Percentiles rank a stretch among this genome's conserved stretches.
phyloP scores from a whole-genome alignment of 371 early-diverging fungal species.

The Capniomyces stellatus region DNA sequence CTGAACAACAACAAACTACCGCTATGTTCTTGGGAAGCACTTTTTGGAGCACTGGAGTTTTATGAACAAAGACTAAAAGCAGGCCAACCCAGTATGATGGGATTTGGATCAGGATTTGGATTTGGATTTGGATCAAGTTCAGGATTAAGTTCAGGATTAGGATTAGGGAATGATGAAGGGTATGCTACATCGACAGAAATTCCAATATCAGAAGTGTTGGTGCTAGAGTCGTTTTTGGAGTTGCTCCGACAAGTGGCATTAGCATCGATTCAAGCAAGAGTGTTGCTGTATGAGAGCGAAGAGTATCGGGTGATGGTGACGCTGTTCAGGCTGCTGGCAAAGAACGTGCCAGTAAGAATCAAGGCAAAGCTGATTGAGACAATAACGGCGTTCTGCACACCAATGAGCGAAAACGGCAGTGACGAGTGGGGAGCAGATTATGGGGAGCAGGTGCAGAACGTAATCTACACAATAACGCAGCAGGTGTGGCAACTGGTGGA shows the following conservation, averaged over 20 bases:
- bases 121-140: not conserved
- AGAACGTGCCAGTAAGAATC: slow-evolving; percentile 41
- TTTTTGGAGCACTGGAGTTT: slow-evolving; percentile 34
- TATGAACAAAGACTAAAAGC: slow-evolving; percentile 26
- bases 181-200: slow-evolving; percentile 23
- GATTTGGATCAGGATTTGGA: not conserved
- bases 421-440: not conserved
- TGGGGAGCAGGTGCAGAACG: not conserved
- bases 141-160: too few species aligned
- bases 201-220: slow-evolving; percentile 34
- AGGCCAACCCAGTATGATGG: slow-evolving; percentile 4
- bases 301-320: slow-evolving; percentile 35
- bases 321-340: slow-evolving; percentile 51
- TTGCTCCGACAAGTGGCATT: slow-evolving; percentile 40
- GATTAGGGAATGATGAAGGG: not conserved
- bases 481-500: slow-evolving; percentile 53
- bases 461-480: slow-evolving; percentile 28
- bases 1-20: slow-evolving; percentile 18
- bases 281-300: slow-evolving; percentile 36
- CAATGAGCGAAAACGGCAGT: slow-evolving; percentile 15
- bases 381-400: slow-evolving; percentile 49
- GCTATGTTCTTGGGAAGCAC: slow-evolving; percentile 38
- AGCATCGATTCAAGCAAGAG: slow-evolving; percentile 38
- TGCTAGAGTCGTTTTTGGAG: slow-evolving; percentile 43
- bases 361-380: slow-evolving; percentile 58